A percentile compares a stretch with the other conserved stretches of the same genome.
These are phyloP conservation scores for Entrophospora sp. DNA, from an alignment of 192 early-diverging fungal species.

Conservation along the genomic window DNA sequence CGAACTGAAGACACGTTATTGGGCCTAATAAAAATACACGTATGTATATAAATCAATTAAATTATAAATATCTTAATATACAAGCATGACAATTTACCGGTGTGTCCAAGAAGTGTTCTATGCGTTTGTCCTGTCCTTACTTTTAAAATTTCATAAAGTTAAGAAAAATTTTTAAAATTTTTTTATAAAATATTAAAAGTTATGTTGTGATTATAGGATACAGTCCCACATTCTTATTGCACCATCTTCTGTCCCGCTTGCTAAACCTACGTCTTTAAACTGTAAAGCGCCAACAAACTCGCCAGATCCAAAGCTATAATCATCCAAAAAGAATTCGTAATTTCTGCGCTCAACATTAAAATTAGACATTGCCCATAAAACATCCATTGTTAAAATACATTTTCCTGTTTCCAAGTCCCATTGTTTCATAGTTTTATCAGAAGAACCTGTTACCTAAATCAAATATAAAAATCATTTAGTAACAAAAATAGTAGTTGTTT, in stretches of 20 bases:
- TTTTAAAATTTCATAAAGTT: constrained; percentile 11
- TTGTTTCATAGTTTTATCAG: constrained; percentile 66
- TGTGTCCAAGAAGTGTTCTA: constrained; percentile 60
- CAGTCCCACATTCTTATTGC: constrained; percentile 70
- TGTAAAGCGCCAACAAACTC: constrained; percentile 64
- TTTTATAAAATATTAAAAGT: not conserved
- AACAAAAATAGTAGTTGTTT: constrained; percentile 26
- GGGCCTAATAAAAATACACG: not conserved
- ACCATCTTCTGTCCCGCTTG: constrained; percentile 67
- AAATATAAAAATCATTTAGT: constrained; percentile 25
- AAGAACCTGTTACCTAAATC: constrained; percentile 58
- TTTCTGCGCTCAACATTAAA: constrained; percentile 11
- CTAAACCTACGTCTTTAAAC: constrained; percentile 64
- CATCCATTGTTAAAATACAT: constrained; percentile 56
- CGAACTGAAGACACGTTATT: constrained; percentile 43
- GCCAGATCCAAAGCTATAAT: constrained; percentile 22
- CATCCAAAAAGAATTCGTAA: constrained; percentile 25
- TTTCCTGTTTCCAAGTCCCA: constrained; percentile 67
- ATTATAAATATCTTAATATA: not conserved
- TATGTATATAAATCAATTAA: not conserved
- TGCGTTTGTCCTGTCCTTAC: constrained; percentile 65
- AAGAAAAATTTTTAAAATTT: not conserved
- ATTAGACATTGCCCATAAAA: constrained; percentile 53
- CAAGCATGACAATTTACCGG: constrained; percentile 38
- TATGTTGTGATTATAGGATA: constrained; percentile 22